Evolutionary conservation across 495 filamentous ascomycete species (phyloP).

Genomic region (Aspergillus bertholletiae): DNA sequence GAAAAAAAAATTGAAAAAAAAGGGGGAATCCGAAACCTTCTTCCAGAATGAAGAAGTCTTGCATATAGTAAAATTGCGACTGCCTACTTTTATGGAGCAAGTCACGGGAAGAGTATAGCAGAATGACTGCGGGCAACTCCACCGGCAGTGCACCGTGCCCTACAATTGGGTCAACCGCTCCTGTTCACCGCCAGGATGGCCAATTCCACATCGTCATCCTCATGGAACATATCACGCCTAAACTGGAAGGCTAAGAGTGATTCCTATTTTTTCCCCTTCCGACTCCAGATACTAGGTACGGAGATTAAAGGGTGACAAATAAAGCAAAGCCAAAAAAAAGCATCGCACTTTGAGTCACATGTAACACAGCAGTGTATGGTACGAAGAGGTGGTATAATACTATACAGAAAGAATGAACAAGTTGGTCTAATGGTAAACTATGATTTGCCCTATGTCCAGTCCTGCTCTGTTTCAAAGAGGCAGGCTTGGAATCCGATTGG

Average conservation of each 20-base stretch:
- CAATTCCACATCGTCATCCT: slow-evolving; percentile 14
- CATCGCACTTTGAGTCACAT: too few species aligned
- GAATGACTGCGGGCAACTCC: slow-evolving; percentile 2
- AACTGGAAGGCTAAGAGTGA: neutral
- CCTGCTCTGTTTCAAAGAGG: neutral
- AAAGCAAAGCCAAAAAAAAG: neutral
- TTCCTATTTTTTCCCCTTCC: neutral
- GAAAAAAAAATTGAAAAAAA: too few species aligned
- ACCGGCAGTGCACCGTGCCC: slow-evolving; percentile 8
- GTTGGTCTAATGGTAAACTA: neutral
- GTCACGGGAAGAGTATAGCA: too few species aligned
- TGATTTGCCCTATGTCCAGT: neutral
- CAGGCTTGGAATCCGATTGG: neutral
- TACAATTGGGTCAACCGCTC: slow-evolving; percentile 15
- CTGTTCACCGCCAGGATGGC: slow-evolving; percentile 23
- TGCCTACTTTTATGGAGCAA: neutral
- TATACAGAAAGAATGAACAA: neutral
- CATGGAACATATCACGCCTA: neutral
- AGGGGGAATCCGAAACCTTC: neutral
- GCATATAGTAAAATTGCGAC: neutral
- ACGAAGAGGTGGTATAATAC: too few species aligned
- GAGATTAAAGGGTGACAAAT: neutral
- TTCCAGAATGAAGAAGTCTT: neutral
- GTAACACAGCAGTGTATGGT: too few species aligned
- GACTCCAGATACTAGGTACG: neutral